Evolutionary conservation across 2,329 filamentous ascomycete species (phyloP).

Genomic region (Aspergillus ruber): DNA sequence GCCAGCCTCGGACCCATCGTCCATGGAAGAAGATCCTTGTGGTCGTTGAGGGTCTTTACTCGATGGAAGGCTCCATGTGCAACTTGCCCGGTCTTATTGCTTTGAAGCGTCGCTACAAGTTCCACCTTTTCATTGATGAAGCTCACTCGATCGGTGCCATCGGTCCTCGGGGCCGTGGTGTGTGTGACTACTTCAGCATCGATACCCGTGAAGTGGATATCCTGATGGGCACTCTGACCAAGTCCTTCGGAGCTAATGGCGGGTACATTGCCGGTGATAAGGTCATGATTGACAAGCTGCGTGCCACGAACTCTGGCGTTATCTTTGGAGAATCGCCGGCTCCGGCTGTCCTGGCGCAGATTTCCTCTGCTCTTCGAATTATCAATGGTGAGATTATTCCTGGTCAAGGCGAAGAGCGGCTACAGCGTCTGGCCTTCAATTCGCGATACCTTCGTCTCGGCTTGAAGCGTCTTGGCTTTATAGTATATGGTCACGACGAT

Average conservation of each 20-base stretch:
- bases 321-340: constrained; percentile 81
- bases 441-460: constrained; percentile 95
- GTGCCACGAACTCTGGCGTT: constrained; percentile 76
- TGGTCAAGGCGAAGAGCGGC: constrained; percentile 88
- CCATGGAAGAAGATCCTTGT: constrained; percentile 99
- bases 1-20: constrained; percentile 93
- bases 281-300: constrained; percentile 84
- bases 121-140: constrained; percentile 90
- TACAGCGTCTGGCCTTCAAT: constrained; percentile 96
- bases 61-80: constrained; percentile 98
- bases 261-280: constrained; percentile 91
- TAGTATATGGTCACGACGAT: constrained; percentile 95
- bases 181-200: constrained; percentile 95
- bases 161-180: constrained; percentile 79
- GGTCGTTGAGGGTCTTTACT: constrained; percentile 94
- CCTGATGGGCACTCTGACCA: constrained; percentile 96
- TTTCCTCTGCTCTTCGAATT: constrained; percentile 75
- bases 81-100: constrained; percentile 84
- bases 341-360: constrained; percentile 85
- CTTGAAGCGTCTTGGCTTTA: constrained; percentile 92
- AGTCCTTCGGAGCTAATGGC: constrained; percentile 96
- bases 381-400: constrained; percentile 83
- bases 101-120: constrained; percentile 95
- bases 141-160: constrained; percentile 93
- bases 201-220: constrained; percentile 85